Evolutionary conservation across 1,284 basidiomycete genomes (phyloP).

Genomic region (Sphaerobolus stellatus): DNA sequence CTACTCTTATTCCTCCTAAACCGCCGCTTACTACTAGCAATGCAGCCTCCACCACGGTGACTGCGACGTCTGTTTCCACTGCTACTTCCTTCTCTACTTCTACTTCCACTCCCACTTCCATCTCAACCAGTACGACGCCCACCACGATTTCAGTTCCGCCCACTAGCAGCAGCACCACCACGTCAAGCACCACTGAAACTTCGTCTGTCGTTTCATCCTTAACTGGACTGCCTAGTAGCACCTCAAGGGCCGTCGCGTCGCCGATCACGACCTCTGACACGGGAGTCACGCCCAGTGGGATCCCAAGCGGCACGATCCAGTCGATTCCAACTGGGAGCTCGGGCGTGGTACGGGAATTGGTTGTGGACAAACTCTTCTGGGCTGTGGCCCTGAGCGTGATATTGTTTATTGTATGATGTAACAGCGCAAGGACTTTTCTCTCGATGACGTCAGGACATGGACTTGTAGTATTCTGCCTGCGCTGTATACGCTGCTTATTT

Average conservation of each 20-base stretch:
- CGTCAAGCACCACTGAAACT: neutral
- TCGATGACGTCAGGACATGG: no score
- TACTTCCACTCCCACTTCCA: neutral
- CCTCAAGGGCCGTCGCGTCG: neutral
- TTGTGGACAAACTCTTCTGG: no score
- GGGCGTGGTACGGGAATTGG: no score
- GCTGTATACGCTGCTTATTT: no score
- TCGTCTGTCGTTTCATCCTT: neutral
- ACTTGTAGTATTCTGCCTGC: no score
- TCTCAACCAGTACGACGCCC: no score
- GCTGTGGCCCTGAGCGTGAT: no score
- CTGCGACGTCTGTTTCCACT: neutral
- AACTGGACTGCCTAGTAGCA: neutral
- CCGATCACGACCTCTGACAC: neutral
- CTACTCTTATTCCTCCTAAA: neutral
- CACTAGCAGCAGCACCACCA: neutral
- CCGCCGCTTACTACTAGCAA: constrained; percentile 1
- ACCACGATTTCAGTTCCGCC: neutral
- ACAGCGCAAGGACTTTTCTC: no score
- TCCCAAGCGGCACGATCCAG: constrained; percentile 2
- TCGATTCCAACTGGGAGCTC: neutral
- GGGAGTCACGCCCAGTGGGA: constrained; percentile 3
- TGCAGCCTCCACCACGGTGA: neutral
- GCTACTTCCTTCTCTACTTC: neutral
- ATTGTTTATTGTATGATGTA: no score